Percentiles rank a stretch among this genome's conserved stretches.
Conservation (phyloP, 148 eudicot species). For the Rhododendron williamsianum region DNA sequence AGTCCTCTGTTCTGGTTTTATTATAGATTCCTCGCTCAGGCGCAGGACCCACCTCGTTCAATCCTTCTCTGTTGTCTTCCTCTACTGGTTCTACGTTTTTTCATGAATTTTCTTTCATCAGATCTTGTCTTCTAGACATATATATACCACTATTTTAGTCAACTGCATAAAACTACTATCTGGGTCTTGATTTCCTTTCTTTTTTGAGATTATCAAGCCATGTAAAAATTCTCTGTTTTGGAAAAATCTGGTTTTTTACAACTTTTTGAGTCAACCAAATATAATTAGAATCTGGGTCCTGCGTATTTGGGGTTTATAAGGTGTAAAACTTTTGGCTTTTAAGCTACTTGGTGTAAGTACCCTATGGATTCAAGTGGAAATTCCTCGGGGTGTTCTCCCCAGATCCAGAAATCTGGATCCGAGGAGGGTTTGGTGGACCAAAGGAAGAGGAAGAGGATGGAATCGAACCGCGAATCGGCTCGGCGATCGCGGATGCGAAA, state of each 20-base stretch:
- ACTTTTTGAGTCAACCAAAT: not conserved
- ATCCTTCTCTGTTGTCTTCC: constrained; percentile 66
- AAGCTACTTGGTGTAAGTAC: not conserved
- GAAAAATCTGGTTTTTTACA: not conserved
- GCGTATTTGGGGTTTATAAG: not conserved
- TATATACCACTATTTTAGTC: not conserved
- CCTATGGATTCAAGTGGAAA: constrained; percentile 50
- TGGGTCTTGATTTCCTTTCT: not conserved
- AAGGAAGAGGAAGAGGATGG: constrained; percentile 60
- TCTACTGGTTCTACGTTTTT: constrained; percentile 71
- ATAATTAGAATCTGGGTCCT: constrained; percentile 3
- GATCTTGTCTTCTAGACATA: not conserved
- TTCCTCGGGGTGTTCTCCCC: constrained; percentile 24
- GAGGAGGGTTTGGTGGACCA: constrained; percentile 56
- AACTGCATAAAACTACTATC: not conserved
- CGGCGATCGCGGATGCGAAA: constrained; percentile 38
- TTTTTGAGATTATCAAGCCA: not conserved
- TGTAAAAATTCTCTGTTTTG: too few species aligned
- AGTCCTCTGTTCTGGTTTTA: constrained; percentile 65
- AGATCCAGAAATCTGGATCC: constrained; percentile 41
- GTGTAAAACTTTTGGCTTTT: too few species aligned
- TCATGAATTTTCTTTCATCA: constrained; percentile 29
- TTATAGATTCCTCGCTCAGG: constrained; percentile 53
- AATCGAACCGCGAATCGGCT: constrained; percentile 51
- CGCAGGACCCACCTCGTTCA: constrained; percentile 79